Evolutionary conservation across 1,139 yeast species (phyloP).

Genomic region (Komagataea norvegica): DNA sequence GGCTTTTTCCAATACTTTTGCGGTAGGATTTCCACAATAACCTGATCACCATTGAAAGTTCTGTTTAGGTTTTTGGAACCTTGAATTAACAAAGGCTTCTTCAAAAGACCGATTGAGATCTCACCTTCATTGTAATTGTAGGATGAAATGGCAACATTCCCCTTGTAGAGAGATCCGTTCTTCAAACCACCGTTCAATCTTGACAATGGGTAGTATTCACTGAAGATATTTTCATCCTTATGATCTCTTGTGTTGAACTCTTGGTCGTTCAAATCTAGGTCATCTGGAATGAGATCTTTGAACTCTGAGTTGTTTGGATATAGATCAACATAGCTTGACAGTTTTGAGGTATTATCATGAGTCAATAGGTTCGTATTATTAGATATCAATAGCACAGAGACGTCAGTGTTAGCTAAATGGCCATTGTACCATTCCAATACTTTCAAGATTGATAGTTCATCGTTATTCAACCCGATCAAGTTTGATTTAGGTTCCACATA

Average conservation of each 20-base stretch:
- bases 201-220: slow-evolving; percentile 75
- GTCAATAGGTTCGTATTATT: slow-evolving; percentile 46
- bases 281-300: slow-evolving; percentile 72
- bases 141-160: slow-evolving; percentile 71
- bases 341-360: slow-evolving; percentile 13
- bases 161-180: slow-evolving; percentile 85
- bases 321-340: slow-evolving; percentile 63
- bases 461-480: slow-evolving; percentile 2
- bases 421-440: slow-evolving; percentile 65
- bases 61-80: slow-evolving; percentile 87
- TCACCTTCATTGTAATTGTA: slow-evolving; percentile 89
- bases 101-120: slow-evolving; percentile 66
- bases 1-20: slow-evolving; percentile 86
- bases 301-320: slow-evolving; percentile 74
- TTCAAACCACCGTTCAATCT: slow-evolving; percentile 87
- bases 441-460: slow-evolving; percentile 57
- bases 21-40: slow-evolving; percentile 86
- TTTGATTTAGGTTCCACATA: slow-evolving; percentile 9
- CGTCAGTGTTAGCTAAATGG: slow-evolving; percentile 48
- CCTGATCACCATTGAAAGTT: slow-evolving; percentile 88
- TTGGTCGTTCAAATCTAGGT: slow-evolving; percentile 25
- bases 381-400: slow-evolving; percentile 62
- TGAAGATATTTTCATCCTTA: slow-evolving; percentile 56
- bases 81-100: slow-evolving; percentile 73
- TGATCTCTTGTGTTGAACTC: slow-evolving; percentile 29